Conservation (phyloP, 1,284 basidiomycete species). For the Blastosporella zonata region DNA sequence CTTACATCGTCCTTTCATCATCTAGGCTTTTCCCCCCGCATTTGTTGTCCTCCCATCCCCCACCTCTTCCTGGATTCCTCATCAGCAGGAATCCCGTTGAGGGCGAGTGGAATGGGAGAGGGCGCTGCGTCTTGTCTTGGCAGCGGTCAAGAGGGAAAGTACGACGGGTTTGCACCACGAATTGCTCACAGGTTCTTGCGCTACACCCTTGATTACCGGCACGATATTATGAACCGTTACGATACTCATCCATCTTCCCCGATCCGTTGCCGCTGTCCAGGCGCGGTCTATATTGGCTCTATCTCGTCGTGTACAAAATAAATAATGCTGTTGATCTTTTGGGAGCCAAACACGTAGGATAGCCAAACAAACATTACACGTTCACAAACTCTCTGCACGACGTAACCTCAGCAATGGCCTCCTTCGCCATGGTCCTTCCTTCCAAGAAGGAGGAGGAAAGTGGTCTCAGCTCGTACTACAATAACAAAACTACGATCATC, state of each 20-base stretch:
- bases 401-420: constrained; percentile 34
- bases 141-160: constrained; percentile 12
- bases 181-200: constrained; percentile 1
- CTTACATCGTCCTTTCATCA: constrained; percentile 21
- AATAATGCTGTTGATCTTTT: constrained; percentile 3
- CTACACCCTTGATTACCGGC: constrained; percentile 1
- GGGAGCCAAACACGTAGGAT: constrained; percentile 27
- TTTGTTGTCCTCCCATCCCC: constrained; percentile 65
- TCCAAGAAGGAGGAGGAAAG: constrained; percentile 94
- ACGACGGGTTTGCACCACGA: neutral
- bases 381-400: constrained; percentile 25
- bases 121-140: constrained; percentile 50
- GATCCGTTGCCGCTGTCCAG: constrained; percentile 5
- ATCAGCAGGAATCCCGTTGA: constrained; percentile 30
- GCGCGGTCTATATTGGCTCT: constrained; percentile 10
- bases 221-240: constrained; percentile 16
- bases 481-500: constrained; percentile 94
- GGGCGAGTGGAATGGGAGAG: constrained; percentile 69
- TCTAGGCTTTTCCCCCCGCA: constrained; percentile 23
- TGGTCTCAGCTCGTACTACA: constrained; percentile 83
- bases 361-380: constrained; percentile 39
- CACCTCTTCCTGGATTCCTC: constrained; percentile 41
- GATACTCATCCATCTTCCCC: constrained; percentile 7
- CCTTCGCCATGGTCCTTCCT: constrained; percentile 67
- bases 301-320: constrained; percentile 16